A percentile compares a stretch with the other conserved stretches of the same genome.
phyloP scores from a whole-genome alignment of 164 flowering plant species.

The Stephania yunnanensis region DNA sequence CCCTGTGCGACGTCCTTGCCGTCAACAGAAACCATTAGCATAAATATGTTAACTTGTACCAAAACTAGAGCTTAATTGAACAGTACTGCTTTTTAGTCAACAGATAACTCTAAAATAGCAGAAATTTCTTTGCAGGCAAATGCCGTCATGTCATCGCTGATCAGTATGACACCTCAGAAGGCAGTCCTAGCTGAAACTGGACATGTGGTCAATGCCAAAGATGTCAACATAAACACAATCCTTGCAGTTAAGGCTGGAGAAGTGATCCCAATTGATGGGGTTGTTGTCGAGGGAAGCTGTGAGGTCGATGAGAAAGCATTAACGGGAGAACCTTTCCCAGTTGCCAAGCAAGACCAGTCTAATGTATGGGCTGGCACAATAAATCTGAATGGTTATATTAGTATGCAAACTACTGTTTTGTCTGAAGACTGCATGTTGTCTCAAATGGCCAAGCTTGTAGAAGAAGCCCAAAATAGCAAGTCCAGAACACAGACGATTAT shows the following conservation, averaged over 20 bases:
- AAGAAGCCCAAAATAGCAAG: constrained; percentile 82
- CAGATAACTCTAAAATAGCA: not conserved
- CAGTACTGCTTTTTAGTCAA: not conserved
- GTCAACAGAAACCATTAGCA: not conserved
- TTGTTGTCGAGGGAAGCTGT: constrained; percentile 68
- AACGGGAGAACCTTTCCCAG: constrained; percentile 88
- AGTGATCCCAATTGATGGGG: constrained; percentile 74
- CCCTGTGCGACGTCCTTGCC: not conserved
- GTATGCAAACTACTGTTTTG: constrained; percentile 61
- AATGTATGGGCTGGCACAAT: constrained; percentile 89
- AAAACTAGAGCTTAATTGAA: not conserved
- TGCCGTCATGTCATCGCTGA: constrained; percentile 67
- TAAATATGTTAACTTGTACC: not conserved
- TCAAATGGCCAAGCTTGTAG: constrained; percentile 88
- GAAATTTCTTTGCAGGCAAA: constrained; percentile 42
- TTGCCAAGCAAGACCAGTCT: constrained; percentile 57
- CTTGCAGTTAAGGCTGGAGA: constrained; percentile 89
- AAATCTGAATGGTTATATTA: constrained; percentile 81
- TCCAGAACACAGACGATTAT: constrained; percentile 63
- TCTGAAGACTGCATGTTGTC: constrained; percentile 87
- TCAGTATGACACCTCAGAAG: constrained; percentile 69
- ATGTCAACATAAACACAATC: constrained; percentile 54
- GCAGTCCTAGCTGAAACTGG: constrained; percentile 84
- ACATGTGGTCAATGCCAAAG: constrained; percentile 49
- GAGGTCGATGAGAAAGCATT: constrained; percentile 86